Base-by-base conservation (phyloP, 2,329 filamentous ascomycete genomes). In the Fusarium subglutinans region DNA sequence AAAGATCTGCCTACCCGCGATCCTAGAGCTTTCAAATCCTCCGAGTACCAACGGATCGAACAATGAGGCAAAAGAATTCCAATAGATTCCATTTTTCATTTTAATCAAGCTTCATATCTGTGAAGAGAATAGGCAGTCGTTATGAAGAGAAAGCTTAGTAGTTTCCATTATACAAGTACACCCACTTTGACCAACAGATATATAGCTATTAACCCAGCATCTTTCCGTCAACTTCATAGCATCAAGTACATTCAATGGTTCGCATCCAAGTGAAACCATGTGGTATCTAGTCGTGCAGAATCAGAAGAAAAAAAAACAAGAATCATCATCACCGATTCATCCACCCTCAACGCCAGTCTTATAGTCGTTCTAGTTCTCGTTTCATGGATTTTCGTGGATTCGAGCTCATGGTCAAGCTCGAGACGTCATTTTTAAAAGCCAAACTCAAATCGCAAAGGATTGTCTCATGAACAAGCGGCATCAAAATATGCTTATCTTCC, bases 401-500 rank as follows among this genome's bases (percentile, higher is more conserved):
- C 53, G 12, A 48, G 38, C 45, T 69, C 30, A 24, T 65, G 30
- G 18, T 22, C 8, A 26, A 43, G 24, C 24, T 33, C 41, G 26
- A 65, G 20, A 48, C 20, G 51, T 60, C 55, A 40, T 44, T 47
- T 59, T 58, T 14, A n/a, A 45, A 9, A 40, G 28, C 41, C 30
- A 55, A 38, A 50, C 22, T n/a, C 28, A 33, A n/a, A 44, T 20
- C 37, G 11, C 14, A 58, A 43, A 9, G 20, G 14, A 47, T 43
- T 33, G 26, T 30, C 22, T 57, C 18, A 26, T 50, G n/a, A 48
- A 13, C 12, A 44, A 37, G 9, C 22, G 37, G 24, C 54, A 38
- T 22, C 2, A 13, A 26, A 44, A 20, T 6, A 26, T 8, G 40
- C 26, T 66, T 56, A 76, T 59, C 87, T 84, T 48, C 86, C 84